These are phyloP conservation scores for Condylostoma magnum DNA, from an alignment of 169 alveolate genomes.

Conservation along the genomic window DNA sequence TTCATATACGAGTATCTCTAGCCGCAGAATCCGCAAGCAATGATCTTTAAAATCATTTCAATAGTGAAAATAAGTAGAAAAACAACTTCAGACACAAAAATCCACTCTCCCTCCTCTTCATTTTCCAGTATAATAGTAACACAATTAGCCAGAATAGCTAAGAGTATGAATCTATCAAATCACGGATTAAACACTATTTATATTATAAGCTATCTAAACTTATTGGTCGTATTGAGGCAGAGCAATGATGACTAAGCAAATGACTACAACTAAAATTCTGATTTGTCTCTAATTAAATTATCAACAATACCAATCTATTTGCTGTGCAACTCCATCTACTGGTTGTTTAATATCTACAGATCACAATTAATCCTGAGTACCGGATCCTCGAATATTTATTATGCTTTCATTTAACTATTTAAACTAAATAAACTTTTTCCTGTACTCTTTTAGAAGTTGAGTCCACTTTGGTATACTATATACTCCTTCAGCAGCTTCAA, in stretches of 20 bases:
- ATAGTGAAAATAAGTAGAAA: conserved; percentile 25
- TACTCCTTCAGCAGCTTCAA: background rate
- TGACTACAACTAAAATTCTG: background rate
- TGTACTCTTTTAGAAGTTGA: too few relatives aligned
- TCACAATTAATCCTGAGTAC: background rate
- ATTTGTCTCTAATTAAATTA: background rate
- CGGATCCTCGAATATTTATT: background rate
- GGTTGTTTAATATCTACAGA: background rate
- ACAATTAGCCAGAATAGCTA: conserved; percentile 16
- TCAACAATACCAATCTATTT: background rate
- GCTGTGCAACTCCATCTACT: background rate
- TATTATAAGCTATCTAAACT: background rate
- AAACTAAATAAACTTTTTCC: too few relatives aligned
- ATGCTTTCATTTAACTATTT: too few relatives aligned
- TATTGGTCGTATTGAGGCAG: conserved; percentile 29
- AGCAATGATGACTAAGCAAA: background rate
- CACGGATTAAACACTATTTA: background rate
- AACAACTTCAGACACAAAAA: background rate
- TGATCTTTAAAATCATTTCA: conserved; percentile 29
- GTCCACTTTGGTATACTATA: conserved; percentile 17
- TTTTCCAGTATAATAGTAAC: background rate
- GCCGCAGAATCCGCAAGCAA: conserved; percentile 43
- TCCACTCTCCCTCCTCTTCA: background rate
- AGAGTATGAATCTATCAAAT: conserved; percentile 23
- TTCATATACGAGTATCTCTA: conserved; percentile 57